Base-by-base conservation (phyloP, 1,139 yeast genomes). In the Magnusiomyces tetraspermus region DNA sequence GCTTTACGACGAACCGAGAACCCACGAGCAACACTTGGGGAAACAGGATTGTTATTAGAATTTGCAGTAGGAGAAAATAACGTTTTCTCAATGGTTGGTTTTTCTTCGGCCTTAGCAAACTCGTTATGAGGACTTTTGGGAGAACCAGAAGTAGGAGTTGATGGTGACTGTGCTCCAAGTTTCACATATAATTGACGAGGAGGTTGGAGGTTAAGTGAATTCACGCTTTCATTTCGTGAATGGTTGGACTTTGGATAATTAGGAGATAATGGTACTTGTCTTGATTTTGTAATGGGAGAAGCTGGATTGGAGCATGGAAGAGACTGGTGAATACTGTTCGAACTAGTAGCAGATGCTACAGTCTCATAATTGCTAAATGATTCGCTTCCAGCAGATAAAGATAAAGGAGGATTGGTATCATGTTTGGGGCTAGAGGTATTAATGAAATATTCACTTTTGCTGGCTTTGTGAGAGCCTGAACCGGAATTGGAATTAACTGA, bases 1-100 rank as follows among this genome's bases (percentile, higher is more conserved):
- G 48, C 48, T 17, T 45, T 45, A 6, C 48, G 23, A 19, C 48
- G 38, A 2, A 45, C 48, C 2, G 48, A 45, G 33, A 44, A 44
- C 5, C 47, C 47, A 6, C 48, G 40, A 22, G 45, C 15, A 22
- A 30, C 15, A 21, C 22, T 17, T 15, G 45, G 11, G 28, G 17
- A 36, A 15, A 17, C 40, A n/a, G 40, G 40, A 36, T 8, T 11
- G 11, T 28, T 28, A 28, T 6, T 11, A 28, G 31, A 28, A 33
- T 10, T 33, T 33, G 38, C 4, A 8, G 38, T 4, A 8, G 5
- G 17, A 33, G 10, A 8, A 8, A 24, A 6, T 6, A n/a, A 38
- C 6, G 8, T 17, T 19, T 6, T 10, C 21, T 19, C 42, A 38
- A 17, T 38, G 11, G 17, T 24, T 17, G 42, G 42, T 4, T 22